phyloP scores from a whole-genome alignment of 1,139 yeast species.

The Suhomyces chickasaworum region DNA sequence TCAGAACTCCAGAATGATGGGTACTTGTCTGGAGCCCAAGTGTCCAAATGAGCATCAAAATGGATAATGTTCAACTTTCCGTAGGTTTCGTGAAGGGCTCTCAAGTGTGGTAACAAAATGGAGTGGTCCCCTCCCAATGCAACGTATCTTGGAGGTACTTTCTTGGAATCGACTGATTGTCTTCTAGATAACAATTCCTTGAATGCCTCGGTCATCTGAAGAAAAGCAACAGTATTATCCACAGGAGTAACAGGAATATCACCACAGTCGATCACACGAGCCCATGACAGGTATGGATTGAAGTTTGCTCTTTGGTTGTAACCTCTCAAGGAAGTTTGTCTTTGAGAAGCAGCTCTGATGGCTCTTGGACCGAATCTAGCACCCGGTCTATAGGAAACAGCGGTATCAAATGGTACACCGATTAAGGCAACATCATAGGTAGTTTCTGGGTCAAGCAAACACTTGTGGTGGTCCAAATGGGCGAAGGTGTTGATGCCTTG shows the following conservation, averaged over 20 bases:
- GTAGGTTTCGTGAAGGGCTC: conserved; percentile 59
- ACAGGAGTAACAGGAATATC: conserved; percentile 79
- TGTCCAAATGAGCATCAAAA: conserved; percentile 79
- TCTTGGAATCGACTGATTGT: conserved; percentile 22
- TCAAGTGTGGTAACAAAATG: conserved; percentile 65
- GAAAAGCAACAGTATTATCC: conserved; percentile 69
- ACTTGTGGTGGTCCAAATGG: conserved; percentile 59
- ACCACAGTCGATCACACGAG: conserved; percentile 72
- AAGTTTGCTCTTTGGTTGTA: conserved; percentile 65
- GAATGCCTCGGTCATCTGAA: conserved; percentile 71
- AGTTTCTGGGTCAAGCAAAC: conserved; percentile 51
- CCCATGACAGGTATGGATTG: conserved; percentile 71
- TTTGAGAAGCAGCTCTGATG: conserved; percentile 69
- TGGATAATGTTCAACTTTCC: conserved; percentile 72
- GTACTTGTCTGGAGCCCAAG: conserved; percentile 70
- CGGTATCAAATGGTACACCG: conserved; percentile 81
- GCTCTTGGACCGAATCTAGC: conserved; percentile 84
- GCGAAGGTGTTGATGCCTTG: conserved; percentile 76
- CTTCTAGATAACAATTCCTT: conserved; percentile 51
- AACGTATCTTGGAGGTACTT: conserved; percentile 58
- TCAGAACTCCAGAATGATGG: conserved; percentile 74
- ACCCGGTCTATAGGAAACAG: conserved; percentile 71
- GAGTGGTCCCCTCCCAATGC: conserved; percentile 83
- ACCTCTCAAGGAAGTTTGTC: conserved; percentile 67
- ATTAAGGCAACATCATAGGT: conserved; percentile 66